phyloP scores from a whole-genome alignment of 2,329 filamentous ascomycete species.

The Calonectria honghensis region DNA sequence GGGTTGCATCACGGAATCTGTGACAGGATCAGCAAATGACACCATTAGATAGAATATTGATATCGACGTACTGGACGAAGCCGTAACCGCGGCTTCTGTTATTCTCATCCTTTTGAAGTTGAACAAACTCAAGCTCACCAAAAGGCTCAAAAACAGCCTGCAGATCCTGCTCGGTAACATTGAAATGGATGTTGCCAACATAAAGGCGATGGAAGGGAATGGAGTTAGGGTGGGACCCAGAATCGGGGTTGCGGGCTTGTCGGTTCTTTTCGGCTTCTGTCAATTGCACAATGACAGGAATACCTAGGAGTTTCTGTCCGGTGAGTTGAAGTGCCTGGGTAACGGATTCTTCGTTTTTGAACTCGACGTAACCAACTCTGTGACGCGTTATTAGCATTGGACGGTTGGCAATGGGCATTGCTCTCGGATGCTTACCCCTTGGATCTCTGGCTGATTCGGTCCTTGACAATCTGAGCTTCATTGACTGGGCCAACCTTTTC shows the following conservation, averaged over 20 bases:
- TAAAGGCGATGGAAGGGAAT: constrained; percentile 98
- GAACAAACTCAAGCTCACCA: constrained; percentile 97
- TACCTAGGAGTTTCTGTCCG: constrained; percentile 98
- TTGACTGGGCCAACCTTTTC: constrained; percentile 96
- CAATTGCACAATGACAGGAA: constrained; percentile 97
- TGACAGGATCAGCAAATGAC: constrained; percentile 58
- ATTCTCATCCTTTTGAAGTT: constrained; percentile 96
- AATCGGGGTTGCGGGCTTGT: constrained; percentile 89
- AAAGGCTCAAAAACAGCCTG: constrained; percentile 98
- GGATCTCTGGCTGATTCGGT: constrained; percentile 95
- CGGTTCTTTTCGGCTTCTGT: constrained; percentile 99
- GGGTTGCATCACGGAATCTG: constrained; percentile 91
- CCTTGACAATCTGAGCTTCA: constrained; percentile 98
- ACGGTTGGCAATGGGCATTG: not conserved
- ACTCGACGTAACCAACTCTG: constrained; percentile 99
- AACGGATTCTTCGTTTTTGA: constrained; percentile 96
- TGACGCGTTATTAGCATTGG: constrained; percentile 59
- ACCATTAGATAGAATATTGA: not conserved
- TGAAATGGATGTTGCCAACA: constrained; percentile 99
- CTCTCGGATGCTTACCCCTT: constrained; percentile 84
- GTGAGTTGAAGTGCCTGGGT: constrained; percentile 96
- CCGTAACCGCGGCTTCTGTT: constrained; percentile 95
- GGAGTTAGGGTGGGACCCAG: constrained; percentile 82
- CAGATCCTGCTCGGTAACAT: constrained; percentile 96
- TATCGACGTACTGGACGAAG: constrained; percentile 91